Evolutionary conservation across 1,284 basidiomycete species (phyloP).

Genomic region (Boletus sp.): DNA sequence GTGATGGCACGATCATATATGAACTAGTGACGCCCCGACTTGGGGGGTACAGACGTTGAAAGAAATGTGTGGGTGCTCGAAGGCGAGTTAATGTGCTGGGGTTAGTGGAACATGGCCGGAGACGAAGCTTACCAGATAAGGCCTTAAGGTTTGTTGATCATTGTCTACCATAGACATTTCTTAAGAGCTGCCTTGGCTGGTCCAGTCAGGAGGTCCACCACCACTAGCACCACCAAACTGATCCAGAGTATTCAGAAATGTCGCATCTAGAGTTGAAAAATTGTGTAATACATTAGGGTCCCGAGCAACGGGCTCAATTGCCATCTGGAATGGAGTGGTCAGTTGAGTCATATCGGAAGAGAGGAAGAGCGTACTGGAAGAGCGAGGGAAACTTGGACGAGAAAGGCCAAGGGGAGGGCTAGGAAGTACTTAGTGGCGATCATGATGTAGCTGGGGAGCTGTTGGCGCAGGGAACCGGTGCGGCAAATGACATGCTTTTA

Average conservation of each 20-base stretch:
- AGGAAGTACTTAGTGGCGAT: slow-evolving; percentile 18
- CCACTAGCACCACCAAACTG: slow-evolving; percentile 13
- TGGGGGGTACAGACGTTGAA: not conserved
- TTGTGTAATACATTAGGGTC: slow-evolving; percentile 13
- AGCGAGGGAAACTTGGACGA: slow-evolving; percentile 25
- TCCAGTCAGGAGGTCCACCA: slow-evolving; percentile 17
- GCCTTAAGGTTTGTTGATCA: not conserved
- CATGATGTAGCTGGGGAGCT: slow-evolving; percentile 12
- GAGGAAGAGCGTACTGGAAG: slow-evolving; percentile 17
- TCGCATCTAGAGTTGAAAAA: too few species aligned
- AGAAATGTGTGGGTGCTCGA: not conserved
- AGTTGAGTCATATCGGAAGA: not conserved
- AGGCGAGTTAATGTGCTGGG: slow-evolving; percentile 1
- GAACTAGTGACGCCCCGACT: slow-evolving; percentile 3
- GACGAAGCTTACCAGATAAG: slow-evolving; percentile 15
- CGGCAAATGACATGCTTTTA: slow-evolving; percentile 21
- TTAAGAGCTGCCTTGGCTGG: too few species aligned
- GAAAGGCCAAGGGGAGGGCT: slow-evolving; percentile 21
- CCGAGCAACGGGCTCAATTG: slow-evolving; percentile 6
- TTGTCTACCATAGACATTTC: slow-evolving; percentile 16
- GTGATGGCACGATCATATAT: slow-evolving; percentile 10
- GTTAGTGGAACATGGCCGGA: not conserved
- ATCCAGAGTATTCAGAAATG: slow-evolving; percentile 13
- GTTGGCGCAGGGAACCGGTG: not conserved
- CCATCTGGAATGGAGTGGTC: slow-evolving; percentile 12